A percentile compares a stretch with the other conserved stretches of the same genome.
Conservation (phyloP, 2,329 filamentous ascomycete species). For the Penicillium brasilianum region DNA sequence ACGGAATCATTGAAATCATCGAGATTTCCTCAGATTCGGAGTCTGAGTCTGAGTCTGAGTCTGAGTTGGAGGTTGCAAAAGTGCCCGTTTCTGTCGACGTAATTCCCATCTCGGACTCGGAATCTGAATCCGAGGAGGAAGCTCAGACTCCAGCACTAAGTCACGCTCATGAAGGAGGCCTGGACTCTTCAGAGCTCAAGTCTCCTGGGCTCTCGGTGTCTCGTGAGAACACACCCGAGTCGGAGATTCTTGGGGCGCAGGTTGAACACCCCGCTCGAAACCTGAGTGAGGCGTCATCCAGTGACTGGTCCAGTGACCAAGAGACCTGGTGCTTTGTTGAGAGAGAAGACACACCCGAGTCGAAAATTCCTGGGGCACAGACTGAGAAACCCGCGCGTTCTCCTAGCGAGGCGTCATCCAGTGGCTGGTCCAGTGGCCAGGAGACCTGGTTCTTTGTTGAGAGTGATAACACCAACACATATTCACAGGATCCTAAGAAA, state of each 20-base stretch:
- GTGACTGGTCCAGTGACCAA: neutral
- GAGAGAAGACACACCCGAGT: conserved; percentile 16
- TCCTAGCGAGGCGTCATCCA: neutral
- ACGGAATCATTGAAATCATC: neutral
- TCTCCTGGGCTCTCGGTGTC: neutral
- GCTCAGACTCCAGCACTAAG: neutral
- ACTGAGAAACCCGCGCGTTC: neutral
- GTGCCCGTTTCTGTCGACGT: neutral
- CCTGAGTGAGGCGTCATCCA: neutral
- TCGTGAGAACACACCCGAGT: neutral
- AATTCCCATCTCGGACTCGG: conserved; percentile 5
- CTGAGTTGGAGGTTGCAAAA: neutral
- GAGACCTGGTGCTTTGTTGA: conserved; percentile 1
- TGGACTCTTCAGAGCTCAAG: neutral
- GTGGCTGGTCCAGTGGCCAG: neutral
- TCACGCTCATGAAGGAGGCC: neutral
- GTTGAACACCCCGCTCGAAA: neutral
- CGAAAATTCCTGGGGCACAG: conserved; percentile 4
- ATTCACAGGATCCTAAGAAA: conserved; percentile 9
- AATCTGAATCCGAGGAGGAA: conserved; percentile 2
- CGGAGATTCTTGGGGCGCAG: conserved; percentile 4
- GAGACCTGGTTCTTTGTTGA: neutral
- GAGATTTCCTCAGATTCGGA: neutral
- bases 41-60: neutral
- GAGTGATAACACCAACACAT: conserved; percentile 16